Conservation (phyloP, 371 early-diverging fungal genomes). For the Actinomucor elegans region DNA sequence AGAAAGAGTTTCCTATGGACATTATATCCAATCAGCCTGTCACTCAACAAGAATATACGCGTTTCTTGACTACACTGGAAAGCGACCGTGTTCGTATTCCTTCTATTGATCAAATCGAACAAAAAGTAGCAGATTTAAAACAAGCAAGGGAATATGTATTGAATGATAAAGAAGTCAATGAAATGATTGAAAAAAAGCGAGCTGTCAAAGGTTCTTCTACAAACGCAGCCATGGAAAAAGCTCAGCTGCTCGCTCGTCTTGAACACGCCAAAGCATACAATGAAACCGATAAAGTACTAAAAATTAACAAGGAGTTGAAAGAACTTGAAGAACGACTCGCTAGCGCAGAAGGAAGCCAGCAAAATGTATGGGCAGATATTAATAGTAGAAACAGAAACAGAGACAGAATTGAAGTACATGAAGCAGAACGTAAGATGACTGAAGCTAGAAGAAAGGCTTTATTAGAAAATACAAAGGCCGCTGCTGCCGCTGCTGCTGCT, state of each 20-base stretch:
- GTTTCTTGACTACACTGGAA: constrained; percentile 53
- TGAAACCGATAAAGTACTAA: constrained; percentile 30
- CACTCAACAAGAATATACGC: constrained; percentile 65
- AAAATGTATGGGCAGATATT: constrained; percentile 54
- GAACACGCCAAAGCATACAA: constrained; percentile 38
- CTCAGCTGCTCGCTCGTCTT: constrained; percentile 38
- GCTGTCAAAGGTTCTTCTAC: constrained; percentile 45
- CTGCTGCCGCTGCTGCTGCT: constrained; percentile 9
- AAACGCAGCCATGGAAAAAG: constrained; percentile 60
- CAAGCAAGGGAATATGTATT: constrained; percentile 65
- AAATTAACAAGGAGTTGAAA: constrained; percentile 27
- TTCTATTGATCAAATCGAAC: constrained; percentile 52
- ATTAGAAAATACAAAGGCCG: constrained; percentile 21
- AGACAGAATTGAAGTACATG: constrained; percentile 38
- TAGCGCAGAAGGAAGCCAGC: constrained; percentile 22
- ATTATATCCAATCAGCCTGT: constrained; percentile 69
- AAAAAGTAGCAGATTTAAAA: constrained; percentile 58
- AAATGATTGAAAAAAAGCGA: constrained; percentile 60
- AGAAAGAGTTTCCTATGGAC: constrained; percentile 72
- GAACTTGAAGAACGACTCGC: constrained; percentile 34
- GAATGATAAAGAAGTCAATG: constrained; percentile 62
- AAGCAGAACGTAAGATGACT: constrained; percentile 29
- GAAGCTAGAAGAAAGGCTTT: constrained; percentile 33
- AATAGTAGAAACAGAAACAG: constrained; percentile 48
- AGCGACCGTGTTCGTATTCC: constrained; percentile 52